Percentiles rank a stretch among this genome's conserved stretches.
These are phyloP conservation scores for Paracoccidioides brasiliensis DNA, from an alignment of 2,329 filamentous ascomycete genomes.

Conservation along the genomic window DNA sequence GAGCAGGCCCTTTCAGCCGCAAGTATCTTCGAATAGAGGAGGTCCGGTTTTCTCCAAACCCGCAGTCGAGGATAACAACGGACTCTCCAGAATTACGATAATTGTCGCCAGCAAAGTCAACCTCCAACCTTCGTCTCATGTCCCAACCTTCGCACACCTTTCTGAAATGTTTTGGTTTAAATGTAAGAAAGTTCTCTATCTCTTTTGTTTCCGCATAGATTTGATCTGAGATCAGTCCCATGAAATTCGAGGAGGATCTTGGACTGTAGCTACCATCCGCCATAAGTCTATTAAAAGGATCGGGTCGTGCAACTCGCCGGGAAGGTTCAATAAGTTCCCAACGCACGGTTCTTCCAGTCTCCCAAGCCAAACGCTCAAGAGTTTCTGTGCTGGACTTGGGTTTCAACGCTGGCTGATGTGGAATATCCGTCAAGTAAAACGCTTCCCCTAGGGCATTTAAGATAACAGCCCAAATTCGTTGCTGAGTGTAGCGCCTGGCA, in stretches of 20 bases:
- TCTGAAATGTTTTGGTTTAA: constrained; percentile 65
- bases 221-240: constrained; percentile 58
- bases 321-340: constrained; percentile 75
- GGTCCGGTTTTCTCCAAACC: constrained; percentile 46
- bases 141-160: constrained; percentile 76
- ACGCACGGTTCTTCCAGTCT: constrained; percentile 59
- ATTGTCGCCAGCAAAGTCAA: constrained; percentile 79
- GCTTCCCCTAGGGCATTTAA: constrained; percentile 88
- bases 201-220: constrained; percentile 64
- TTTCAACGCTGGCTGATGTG: constrained; percentile 40
- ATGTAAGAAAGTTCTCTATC: constrained; percentile 61
- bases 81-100: constrained; percentile 62
- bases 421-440: constrained; percentile 66
- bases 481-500: constrained; percentile 51
- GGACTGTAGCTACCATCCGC: constrained; percentile 67
- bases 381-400: constrained; percentile 38
- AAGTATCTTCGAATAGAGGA: constrained; percentile 45
- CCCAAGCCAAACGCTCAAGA: constrained; percentile 59
- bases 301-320: constrained; percentile 54
- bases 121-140: constrained; percentile 72
- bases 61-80: constrained; percentile 61
- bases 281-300: constrained; percentile 57
- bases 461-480: constrained; percentile 79
- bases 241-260: constrained; percentile 59
- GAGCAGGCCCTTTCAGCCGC: constrained; percentile 35